Evolutionary conservation across 768 basidiomycete genomes (phyloP), one percentile per base, ranked within the genome.

Genomic region (Tylopilus plumbeoviolaceoides): DNA sequence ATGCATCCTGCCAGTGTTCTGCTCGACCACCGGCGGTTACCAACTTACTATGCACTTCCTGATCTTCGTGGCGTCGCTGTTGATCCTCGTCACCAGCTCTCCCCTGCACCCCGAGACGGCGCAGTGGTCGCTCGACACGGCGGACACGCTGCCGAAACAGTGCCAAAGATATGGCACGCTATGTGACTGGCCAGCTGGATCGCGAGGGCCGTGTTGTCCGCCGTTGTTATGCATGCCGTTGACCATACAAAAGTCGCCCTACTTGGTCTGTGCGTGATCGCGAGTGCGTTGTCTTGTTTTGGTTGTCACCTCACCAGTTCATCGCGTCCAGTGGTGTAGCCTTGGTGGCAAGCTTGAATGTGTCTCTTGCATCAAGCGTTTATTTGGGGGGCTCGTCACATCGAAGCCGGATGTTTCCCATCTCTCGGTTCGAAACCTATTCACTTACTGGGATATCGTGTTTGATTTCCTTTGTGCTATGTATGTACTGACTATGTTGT

Each of bases 171-270:
- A 44, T 9, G 56, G 56, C 8, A 25, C 43, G 6, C 14, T 63
- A 0, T 63, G 62, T n/a, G 54, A 60, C 27, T 60, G 54, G 58
- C 54, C 51, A 6, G 40, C 30, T 23, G 61, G 62, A 20, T 36
- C 61, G 46, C 47, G 50, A 27, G 53, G 56, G 5, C 58, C 58
- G 8, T 63, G 61, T 41, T 54, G 62, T 36, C 9, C 43, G 18
- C 52, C 50, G 6, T 15, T 58, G 28, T n/a, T 63, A 7, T 63
- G 59, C 38, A 18, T 46, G 2, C 62, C 61, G 2, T n/a, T 44
- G 17, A 49, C 42, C 30, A 0, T 17, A 12, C 54, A 55, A 1
- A 27, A n/a, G 5, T 42, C 56, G n/a, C 48, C 57, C 1, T 59
- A 59, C 39, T 43, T 21, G 25, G 50, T 57, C 1, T 62, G 60